phyloP scores from a whole-genome alignment of 148 eudicot genomes.

The Dianthus caryophyllus region DNA sequence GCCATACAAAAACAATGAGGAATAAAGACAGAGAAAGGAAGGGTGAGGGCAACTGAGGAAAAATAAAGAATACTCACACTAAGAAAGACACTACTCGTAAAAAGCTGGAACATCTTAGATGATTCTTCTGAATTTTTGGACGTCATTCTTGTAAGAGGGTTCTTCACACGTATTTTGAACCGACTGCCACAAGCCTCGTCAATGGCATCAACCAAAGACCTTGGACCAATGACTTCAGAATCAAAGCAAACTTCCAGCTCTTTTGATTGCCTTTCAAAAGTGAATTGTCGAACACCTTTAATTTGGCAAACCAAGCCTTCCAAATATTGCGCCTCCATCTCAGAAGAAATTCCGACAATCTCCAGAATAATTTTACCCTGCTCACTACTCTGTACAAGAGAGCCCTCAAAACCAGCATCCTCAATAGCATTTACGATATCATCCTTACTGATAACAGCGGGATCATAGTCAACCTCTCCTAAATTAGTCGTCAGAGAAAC shows the following conservation, averaged over 20 bases:
- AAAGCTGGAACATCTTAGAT: constrained; percentile 75
- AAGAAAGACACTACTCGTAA: constrained; percentile 67
- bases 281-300: constrained; percentile 65
- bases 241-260: constrained; percentile 84
- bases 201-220: constrained; percentile 73
- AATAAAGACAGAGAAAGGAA: background rate
- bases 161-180: constrained; percentile 66
- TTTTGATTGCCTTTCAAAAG: constrained; percentile 42
- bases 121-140: constrained; percentile 83
- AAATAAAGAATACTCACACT: constrained; percentile 59
- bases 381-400: constrained; percentile 89
- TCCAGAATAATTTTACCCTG: constrained; percentile 66
- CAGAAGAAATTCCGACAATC: constrained; percentile 56
- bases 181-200: constrained; percentile 58
- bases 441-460: constrained; percentile 57
- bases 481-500: constrained; percentile 85
- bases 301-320: constrained; percentile 60
- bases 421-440: constrained; percentile 78
- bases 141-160: constrained; percentile 78
- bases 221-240: constrained; percentile 72
- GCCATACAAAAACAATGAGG: background rate
- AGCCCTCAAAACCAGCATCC: constrained; percentile 97
- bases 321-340: constrained; percentile 51
- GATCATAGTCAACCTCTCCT: constrained; percentile 95
- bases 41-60: constrained; percentile 2